These are phyloP conservation scores for Agaricales sp. DNA, from an alignment of 1,284 basidiomycete genomes.

Conservation along the genomic window DNA sequence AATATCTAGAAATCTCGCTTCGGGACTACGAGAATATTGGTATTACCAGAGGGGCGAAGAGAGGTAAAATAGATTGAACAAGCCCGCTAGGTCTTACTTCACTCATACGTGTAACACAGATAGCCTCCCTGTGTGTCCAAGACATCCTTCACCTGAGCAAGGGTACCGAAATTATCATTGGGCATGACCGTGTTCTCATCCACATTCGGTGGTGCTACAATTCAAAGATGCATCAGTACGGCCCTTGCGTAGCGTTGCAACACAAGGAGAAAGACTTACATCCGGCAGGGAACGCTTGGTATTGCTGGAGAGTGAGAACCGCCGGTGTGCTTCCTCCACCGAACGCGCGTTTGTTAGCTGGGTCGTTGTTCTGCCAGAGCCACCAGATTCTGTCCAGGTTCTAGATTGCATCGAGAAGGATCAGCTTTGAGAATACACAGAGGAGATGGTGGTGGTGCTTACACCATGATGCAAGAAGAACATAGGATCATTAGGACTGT, in stretches of 20 bases:
- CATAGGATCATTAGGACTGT: not conserved
- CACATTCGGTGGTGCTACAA: not conserved
- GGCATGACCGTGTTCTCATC: not conserved
- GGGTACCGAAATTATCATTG: not conserved
- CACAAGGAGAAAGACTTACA: not conserved
- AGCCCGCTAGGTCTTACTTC: no score
- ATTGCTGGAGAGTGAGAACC: not conserved
- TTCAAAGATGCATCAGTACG: not conserved
- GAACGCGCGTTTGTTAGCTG: not conserved
- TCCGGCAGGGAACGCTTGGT: not conserved
- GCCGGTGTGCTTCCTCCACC: not conserved
- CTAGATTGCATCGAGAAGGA: not conserved
- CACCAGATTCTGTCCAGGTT: not conserved
- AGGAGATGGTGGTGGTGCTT: not conserved
- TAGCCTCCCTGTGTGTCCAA: conserved; percentile 3
- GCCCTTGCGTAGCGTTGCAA: not conserved
- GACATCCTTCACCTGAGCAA: not conserved
- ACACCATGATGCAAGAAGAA: not conserved
- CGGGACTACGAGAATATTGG: no score
- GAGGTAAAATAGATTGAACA: no score
- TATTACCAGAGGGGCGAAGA: no score
- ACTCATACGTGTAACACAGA: conserved; percentile 2
- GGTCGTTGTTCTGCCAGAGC: not conserved
- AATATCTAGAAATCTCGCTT: no score
- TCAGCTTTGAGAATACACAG: not conserved